Evolutionary conservation across 805 yeast species (phyloP).

Genomic region (Teunomyces aglyptinius): DNA sequence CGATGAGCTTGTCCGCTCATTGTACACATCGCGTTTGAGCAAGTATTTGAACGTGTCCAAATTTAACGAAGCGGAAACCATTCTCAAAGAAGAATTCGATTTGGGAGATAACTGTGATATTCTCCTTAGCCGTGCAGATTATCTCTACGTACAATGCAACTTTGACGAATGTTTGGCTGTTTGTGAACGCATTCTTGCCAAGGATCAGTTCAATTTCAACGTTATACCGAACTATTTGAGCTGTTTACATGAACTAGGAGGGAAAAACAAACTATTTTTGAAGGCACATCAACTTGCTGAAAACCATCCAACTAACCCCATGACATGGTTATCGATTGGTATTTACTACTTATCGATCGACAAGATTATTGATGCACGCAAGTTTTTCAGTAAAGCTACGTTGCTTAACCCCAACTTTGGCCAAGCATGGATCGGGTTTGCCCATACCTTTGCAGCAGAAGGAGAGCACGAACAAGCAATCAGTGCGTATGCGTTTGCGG

Average conservation of each 20-base stretch:
- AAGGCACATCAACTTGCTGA: slow-evolving; percentile 86
- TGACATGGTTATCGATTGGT: slow-evolving; percentile 92
- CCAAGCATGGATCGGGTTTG: slow-evolving; percentile 97
- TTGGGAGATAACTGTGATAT: slow-evolving; percentile 70
- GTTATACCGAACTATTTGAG: slow-evolving; percentile 78
- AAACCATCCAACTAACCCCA: slow-evolving; percentile 72
- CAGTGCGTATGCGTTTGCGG: slow-evolving; percentile 94
- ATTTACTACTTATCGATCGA: slow-evolving; percentile 77
- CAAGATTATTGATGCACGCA: slow-evolving; percentile 77
- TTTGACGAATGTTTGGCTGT: slow-evolving; percentile 72
- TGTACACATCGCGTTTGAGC: slow-evolving; percentile 75
- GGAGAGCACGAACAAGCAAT: slow-evolving; percentile 99
- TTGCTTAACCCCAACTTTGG: slow-evolving; percentile 85
- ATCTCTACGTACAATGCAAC: slow-evolving; percentile 69
- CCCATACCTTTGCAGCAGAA: slow-evolving; percentile 95
- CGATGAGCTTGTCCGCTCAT: slow-evolving; percentile 70
- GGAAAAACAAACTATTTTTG: slow-evolving; percentile 74
- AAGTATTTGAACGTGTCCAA: slow-evolving; percentile 61
- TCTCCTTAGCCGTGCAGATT: slow-evolving; percentile 64
- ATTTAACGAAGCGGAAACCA: slow-evolving; percentile 63
- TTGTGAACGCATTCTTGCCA: slow-evolving; percentile 59
- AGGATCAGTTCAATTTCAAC: slow-evolving; percentile 70
- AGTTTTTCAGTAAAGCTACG: slow-evolving; percentile 86
- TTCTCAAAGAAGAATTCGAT: slow-evolving; percentile 69
- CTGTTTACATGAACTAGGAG: slow-evolving; percentile 81